These are phyloP conservation scores for Saccharomycopsis malanga DNA, from an alignment of 805 yeast species.

Conservation along the genomic window DNA sequence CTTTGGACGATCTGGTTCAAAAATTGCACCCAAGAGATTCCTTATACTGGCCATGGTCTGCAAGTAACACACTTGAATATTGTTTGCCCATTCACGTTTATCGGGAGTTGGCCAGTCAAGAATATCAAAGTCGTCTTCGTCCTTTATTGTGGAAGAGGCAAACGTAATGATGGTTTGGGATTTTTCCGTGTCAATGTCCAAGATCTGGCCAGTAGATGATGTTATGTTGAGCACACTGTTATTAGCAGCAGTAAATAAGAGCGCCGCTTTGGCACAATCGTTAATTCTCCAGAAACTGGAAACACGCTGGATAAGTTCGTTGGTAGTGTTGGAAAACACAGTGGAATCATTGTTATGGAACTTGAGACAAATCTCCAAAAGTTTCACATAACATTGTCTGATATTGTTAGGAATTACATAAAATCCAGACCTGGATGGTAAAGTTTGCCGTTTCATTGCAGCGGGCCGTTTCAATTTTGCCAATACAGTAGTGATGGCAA, in stretches of 20 bases:
- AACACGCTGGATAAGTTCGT: constrained; percentile 15
- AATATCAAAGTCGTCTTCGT: constrained; percentile 26
- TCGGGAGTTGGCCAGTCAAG: constrained; percentile 38
- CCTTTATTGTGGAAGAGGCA: constrained; percentile 23
- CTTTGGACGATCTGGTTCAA: constrained; percentile 44
- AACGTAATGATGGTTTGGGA: constrained; percentile 31
- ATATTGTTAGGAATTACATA: constrained; percentile 31
- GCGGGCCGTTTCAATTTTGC: constrained; percentile 23
- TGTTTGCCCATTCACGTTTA: constrained; percentile 43
- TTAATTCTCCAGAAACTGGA: constrained; percentile 52
- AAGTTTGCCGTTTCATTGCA: constrained; percentile 11
- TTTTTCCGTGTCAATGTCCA: constrained; percentile 26
- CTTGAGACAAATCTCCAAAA: constrained; percentile 37
- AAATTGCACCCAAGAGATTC: constrained; percentile 36
- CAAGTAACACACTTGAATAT: constrained; percentile 39
- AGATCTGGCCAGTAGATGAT: constrained; percentile 15
- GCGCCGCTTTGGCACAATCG: constrained; percentile 40
- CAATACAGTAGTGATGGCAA: constrained; percentile 29
- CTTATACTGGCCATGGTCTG: constrained; percentile 41
- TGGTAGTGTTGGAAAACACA: constrained; percentile 15
- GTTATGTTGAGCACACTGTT: constrained; percentile 27
- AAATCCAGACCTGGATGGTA: constrained; percentile 21
- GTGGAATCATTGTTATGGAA: constrained; percentile 6
- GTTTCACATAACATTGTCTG: constrained; percentile 32
- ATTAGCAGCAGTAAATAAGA: constrained; percentile 46